Conservation (phyloP, 2,329 filamentous ascomycete genomes). For the Diaporthe citrichinensis region DNA sequence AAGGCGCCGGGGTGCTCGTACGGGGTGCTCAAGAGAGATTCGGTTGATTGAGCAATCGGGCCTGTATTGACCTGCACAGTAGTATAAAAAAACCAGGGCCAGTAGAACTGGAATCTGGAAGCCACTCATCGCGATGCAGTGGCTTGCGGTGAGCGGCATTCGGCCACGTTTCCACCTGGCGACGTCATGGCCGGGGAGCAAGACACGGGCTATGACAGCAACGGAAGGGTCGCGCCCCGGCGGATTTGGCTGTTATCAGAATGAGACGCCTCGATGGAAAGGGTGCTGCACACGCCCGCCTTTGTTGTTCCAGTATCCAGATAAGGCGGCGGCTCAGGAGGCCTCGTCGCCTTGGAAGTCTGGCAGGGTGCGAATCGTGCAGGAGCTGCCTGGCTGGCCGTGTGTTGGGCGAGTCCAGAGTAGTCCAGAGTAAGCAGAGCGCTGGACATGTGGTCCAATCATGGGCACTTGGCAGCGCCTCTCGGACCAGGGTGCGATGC, state of each 20-base stretch:
- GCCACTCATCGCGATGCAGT: not conserved
- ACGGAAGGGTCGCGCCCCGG: not conserved
- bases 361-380: not conserved
- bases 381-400: not conserved
- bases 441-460: conserved; percentile 28
- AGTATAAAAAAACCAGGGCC: conserved; percentile 13
- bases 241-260: not conserved
- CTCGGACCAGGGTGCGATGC: not conserved
- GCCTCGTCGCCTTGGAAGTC: not conserved
- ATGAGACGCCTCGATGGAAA: not conserved
- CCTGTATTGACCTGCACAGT: not conserved
- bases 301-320: not conserved
- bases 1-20: not conserved
- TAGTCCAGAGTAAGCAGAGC: not conserved
- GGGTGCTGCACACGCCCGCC: not conserved
- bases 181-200: conserved; percentile 8
- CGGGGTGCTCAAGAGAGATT: not conserved
- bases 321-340: not conserved
- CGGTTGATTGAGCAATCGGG: not conserved
- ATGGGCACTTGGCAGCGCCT: conserved; percentile 2
- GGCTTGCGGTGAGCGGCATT: not conserved
- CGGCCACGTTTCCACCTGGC: not conserved
- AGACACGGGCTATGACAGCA: not conserved
- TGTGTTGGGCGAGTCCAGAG: not conserved
- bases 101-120: not conserved